Conservation (phyloP, 805 yeast species). For the Pichia gijzeniarum region DNA sequence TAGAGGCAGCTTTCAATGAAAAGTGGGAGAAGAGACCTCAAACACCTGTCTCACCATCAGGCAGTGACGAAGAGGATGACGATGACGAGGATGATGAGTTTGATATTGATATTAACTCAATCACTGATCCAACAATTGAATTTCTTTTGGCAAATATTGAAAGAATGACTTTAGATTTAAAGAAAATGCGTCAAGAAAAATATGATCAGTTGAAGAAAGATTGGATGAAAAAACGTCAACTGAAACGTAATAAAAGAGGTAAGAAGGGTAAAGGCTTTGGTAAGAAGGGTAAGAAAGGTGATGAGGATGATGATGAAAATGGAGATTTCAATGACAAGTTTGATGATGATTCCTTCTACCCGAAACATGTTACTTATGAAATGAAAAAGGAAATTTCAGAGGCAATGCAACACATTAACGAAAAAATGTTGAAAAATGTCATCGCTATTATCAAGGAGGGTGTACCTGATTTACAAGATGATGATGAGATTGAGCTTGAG, state of each 20-base stretch:
- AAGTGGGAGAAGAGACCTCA: constrained; percentile 84
- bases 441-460: constrained; percentile 78
- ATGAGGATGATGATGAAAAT: constrained; percentile 31
- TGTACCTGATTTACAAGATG: constrained; percentile 59
- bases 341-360: constrained; percentile 20
- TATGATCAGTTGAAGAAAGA: constrained; percentile 60
- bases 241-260: constrained; percentile 33
- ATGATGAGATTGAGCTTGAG: constrained; percentile 94
- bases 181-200: constrained; percentile 73
- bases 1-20: constrained; percentile 80
- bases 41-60: constrained; percentile 46
- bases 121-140: constrained; percentile 85
- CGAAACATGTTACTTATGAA: constrained; percentile 69
- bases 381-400: constrained; percentile 94
- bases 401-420: constrained; percentile 67
- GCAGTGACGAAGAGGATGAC: constrained; percentile 36
- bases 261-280: constrained; percentile 14
- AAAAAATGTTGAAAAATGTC: constrained; percentile 76
- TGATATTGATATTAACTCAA: constrained; percentile 53
- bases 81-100: constrained; percentile 39
- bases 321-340: constrained; percentile 29
- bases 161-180: constrained; percentile 80
- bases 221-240: constrained; percentile 45
- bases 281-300: constrained; percentile 42
- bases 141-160: constrained; percentile 81